Evolutionary conservation across 352 stramenopile species (phyloP), one percentile per base, ranked within the genome.

Genomic region (Saprolegnia parasitica): DNA sequence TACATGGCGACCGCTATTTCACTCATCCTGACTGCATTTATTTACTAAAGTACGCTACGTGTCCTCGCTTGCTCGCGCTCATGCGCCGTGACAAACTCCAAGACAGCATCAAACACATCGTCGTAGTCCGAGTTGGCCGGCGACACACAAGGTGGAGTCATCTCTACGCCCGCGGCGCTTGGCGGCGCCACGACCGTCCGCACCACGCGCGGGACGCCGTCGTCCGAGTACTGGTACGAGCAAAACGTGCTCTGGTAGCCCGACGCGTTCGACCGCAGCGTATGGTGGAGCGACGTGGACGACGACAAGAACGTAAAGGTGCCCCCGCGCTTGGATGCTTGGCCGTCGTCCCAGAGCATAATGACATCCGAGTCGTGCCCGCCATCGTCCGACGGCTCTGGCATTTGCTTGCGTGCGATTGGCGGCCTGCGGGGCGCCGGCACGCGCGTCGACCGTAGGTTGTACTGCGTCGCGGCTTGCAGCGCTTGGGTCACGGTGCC

Each of bases 241-340:
- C 20, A 60, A 24, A 60, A 60, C 13, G 52, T 21, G 35, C 52
- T 60, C 35, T 60, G 52, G 35, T 60, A 60, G 3, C 52, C 52
- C 3, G 52, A 60, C 13, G 20, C 52, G 9, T 60, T 60, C 13
- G 52, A 21, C 24, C 52, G 52, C 35, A 60, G 35, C 11, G 52
- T 60, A 24, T 60, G 52, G 52, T 67, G 63, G 45, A 70, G 20
- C 39, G 63, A 61, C 23, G 42, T 52, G n/a, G 24, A 61, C 1
- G 63, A 70, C 18, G 42, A 61, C 29, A 70, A 52, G 52, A 70
- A 70, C 26, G 63, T 70, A 46, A 70, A 70, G 3, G 63, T 70
- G 13, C 45, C 63, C 4, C 26, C 63, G 37, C 29, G 62, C 39
- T 60, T 60, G 24, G 52, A 60, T 8, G n/a, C 52, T 60, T 60